phyloP scores from a whole-genome alignment of 352 stramenopile genomes.

The Pythium insidiosum region DNA sequence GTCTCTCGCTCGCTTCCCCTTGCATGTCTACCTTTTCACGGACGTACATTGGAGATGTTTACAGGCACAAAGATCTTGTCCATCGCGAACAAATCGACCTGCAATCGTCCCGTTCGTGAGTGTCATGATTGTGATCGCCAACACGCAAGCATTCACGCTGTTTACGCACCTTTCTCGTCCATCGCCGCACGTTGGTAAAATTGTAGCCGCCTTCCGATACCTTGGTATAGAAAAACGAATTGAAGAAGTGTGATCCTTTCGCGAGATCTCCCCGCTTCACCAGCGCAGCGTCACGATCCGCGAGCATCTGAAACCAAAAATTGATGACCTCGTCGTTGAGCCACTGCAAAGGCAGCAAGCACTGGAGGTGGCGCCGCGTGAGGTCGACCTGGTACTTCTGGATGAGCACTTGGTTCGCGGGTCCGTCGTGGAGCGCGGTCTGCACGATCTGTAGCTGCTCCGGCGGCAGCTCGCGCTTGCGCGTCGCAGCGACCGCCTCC shows the following conservation, averaged over 20 bases:
- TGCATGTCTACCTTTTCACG: no score
- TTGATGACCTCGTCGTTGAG: slow-evolving; percentile 85
- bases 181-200: slow-evolving; percentile 75
- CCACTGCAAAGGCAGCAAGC: slow-evolving; percentile 55
- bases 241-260: slow-evolving; percentile 79
- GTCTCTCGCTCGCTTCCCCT: no score
- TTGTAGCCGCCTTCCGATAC: slow-evolving; percentile 79
- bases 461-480: slow-evolving; percentile 42
- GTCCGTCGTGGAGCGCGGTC: slow-evolving; percentile 42
- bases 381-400: slow-evolving; percentile 82
- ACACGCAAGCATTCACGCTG: background rate
- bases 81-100: slow-evolving; percentile 86
- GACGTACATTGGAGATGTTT: slow-evolving; percentile 78
- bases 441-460: slow-evolving; percentile 59
- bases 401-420: slow-evolving; percentile 52
- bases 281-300: slow-evolving; percentile 52
- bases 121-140: background rate
- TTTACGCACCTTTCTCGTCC: slow-evolving; percentile 52
- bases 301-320: slow-evolving; percentile 82
- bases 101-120: background rate
- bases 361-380: slow-evolving; percentile 63
- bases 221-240: slow-evolving; percentile 84
- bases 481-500: slow-evolving; percentile 32
- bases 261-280: slow-evolving; percentile 33
- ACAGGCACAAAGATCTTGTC: slow-evolving; percentile 86